These are phyloP conservation scores for Xylaria sp. DNA, from an alignment of 2,329 filamentous ascomycete species.

Conservation along the genomic window DNA sequence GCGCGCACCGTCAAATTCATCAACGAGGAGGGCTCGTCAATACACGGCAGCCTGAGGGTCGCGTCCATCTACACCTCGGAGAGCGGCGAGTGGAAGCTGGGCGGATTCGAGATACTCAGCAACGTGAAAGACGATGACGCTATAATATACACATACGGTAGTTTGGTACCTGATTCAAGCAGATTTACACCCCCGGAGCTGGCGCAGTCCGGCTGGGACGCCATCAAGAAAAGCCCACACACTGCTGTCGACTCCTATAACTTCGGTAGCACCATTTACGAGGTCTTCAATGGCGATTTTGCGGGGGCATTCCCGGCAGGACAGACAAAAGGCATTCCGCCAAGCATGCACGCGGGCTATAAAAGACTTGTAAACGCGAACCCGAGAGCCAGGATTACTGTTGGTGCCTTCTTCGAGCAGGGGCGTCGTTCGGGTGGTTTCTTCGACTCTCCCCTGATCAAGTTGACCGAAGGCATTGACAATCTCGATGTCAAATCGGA, in stretches of 20 bases:
- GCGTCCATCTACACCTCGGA: constrained; percentile 93
- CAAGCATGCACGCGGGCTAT: constrained; percentile 90
- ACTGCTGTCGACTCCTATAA: constrained; percentile 88
- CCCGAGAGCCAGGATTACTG: constrained; percentile 86
- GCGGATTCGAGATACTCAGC: constrained; percentile 91
- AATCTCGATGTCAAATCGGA: constrained; percentile 90
- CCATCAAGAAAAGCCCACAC: constrained; percentile 83
- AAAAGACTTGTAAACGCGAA: constrained; percentile 89
- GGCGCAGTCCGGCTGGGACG: constrained; percentile 87
- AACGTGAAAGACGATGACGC: constrained; percentile 97
- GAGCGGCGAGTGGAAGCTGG: constrained; percentile 97
- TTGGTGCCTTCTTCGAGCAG: constrained; percentile 89
- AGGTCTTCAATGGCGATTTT: constrained; percentile 91
- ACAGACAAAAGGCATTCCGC: constrained; percentile 86
- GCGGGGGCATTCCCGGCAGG: constrained; percentile 80
- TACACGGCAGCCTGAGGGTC: constrained; percentile 87
- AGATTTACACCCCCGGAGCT: constrained; percentile 91
- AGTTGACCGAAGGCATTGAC: constrained; percentile 91
- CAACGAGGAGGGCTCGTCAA: constrained; percentile 90
- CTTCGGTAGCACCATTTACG: constrained; percentile 84
- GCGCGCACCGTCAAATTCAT: constrained; percentile 96
- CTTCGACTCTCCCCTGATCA: constrained; percentile 92
- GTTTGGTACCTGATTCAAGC: constrained; percentile 83
- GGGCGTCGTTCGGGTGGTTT: constrained; percentile 84
- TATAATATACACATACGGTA: constrained; percentile 91